Conservation (phyloP, 2,329 filamentous ascomycete species). For the Thelonectria rubi region DNA sequence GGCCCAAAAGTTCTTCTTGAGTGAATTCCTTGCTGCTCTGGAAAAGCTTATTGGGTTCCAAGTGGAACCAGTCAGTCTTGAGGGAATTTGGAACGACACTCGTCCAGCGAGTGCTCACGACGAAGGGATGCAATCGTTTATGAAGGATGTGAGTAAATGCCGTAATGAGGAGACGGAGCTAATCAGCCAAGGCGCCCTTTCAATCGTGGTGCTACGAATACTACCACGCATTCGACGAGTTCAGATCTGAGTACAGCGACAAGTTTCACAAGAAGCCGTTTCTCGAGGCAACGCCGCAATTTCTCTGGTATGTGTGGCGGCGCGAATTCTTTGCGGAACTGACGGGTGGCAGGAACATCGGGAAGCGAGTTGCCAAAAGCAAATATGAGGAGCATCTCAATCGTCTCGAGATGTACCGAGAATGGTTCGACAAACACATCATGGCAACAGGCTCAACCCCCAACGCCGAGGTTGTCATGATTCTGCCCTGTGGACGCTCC, state of each 20-base stretch:
- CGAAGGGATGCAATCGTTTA: slow-evolving; percentile 38
- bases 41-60: slow-evolving; percentile 35
- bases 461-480: slow-evolving; percentile 38
- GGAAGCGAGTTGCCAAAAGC: slow-evolving; percentile 35
- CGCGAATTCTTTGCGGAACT: neutral
- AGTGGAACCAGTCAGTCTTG: slow-evolving; percentile 30
- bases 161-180: neutral
- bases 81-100: slow-evolving; percentile 30
- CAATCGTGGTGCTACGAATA: slow-evolving; percentile 47
- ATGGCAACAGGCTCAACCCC: slow-evolving; percentile 29
- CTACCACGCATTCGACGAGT: slow-evolving; percentile 43
- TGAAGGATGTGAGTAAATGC: slow-evolving; percentile 41
- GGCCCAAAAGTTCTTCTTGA: slow-evolving; percentile 21
- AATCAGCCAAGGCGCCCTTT: slow-evolving; percentile 42
- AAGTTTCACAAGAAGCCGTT: slow-evolving; percentile 40
- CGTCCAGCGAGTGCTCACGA: slow-evolving; percentile 16
- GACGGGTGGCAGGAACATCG: slow-evolving; percentile 36
- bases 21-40: slow-evolving; percentile 39
- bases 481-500: slow-evolving; percentile 41
- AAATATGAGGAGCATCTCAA: slow-evolving; percentile 34
- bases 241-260: slow-evolving; percentile 39
- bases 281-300: slow-evolving; percentile 42
- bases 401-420: slow-evolving; percentile 42
- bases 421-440: slow-evolving; percentile 47
- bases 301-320: slow-evolving; percentile 42